phyloP scores from a whole-genome alignment of 192 early-diverging fungal species.

The Dissophora ornata region DNA sequence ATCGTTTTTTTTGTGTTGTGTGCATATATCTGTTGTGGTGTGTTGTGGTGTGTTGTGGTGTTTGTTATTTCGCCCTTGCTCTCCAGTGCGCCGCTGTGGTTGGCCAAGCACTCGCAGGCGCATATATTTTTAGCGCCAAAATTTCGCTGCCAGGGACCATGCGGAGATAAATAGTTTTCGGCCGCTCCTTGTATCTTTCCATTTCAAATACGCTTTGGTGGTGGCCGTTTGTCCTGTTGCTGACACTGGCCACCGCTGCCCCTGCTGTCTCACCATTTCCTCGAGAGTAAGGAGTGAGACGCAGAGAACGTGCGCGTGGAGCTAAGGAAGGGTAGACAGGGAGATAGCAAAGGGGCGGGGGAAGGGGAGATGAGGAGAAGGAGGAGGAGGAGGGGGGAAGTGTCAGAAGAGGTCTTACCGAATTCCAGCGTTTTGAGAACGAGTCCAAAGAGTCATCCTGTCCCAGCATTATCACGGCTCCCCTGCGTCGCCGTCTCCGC shows the following conservation, averaged over 20 bases:
- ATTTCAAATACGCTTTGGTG: too few relatives aligned
- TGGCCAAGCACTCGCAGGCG: conserved; percentile 12
- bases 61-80: conserved; percentile 10
- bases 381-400: neutral
- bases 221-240: too few relatives aligned
- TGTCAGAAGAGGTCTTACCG: conserved; percentile 24
- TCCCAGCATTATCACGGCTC: conserved; percentile 11
- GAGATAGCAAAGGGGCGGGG: too few relatives aligned
- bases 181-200: neutral
- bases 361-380: too few relatives aligned
- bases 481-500: neutral
- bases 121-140: conserved; percentile 30
- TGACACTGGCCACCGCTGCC: too few relatives aligned
- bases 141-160: conserved; percentile 8
- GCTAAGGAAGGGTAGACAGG: too few relatives aligned
- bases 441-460: conserved; percentile 40
- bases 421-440: conserved; percentile 30
- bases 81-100: conserved; percentile 9
- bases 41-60: neutral
- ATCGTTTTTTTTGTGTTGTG: too few relatives aligned
- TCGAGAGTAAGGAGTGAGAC: too few relatives aligned
- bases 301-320: too few relatives aligned
- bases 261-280: too few relatives aligned
- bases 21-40: too few relatives aligned
- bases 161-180: conserved; percentile 4